Percentiles rank a stretch among this genome's conserved stretches.
phyloP scores from a whole-genome alignment of 139 green algal genomes.

The Volvox africanus region DNA sequence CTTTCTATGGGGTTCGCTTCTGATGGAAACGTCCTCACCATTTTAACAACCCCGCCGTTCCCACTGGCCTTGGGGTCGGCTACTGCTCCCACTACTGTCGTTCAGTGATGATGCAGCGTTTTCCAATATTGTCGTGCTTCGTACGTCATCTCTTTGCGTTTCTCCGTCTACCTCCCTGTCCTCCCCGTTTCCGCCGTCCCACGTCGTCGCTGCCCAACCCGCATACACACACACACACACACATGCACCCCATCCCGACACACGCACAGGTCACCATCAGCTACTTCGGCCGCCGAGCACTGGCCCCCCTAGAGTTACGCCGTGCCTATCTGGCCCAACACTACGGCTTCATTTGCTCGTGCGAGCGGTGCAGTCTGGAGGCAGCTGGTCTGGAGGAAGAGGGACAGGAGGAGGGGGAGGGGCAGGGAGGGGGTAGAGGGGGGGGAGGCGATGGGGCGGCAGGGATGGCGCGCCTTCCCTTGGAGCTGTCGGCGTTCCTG shows the following conservation, averaged over 20 bases:
- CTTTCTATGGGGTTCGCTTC: too few relatives aligned
- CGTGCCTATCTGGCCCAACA: conserved; percentile 20
- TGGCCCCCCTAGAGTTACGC: background rate
- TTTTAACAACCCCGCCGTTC: too few relatives aligned
- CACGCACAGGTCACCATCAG: conserved; percentile 14
- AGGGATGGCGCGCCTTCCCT: background rate
- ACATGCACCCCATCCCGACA: background rate
- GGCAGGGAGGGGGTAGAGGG: background rate
- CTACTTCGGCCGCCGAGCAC: conserved; percentile 13
- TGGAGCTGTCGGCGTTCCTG: conserved; percentile 22
- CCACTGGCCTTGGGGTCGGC: too few relatives aligned
- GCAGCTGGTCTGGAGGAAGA: background rate
- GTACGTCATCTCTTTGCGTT: too few relatives aligned
- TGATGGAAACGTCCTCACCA: too few relatives aligned
- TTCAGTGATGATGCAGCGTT: too few relatives aligned
- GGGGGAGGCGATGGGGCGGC: background rate
- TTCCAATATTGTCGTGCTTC: too few relatives aligned
- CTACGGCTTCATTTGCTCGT: conserved; percentile 33
- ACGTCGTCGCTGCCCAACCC: too few relatives aligned
- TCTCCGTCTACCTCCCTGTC: too few relatives aligned
- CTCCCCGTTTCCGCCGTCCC: too few relatives aligned
- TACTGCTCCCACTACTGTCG: too few relatives aligned
- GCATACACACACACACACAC: background rate
- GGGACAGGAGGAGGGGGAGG: background rate
- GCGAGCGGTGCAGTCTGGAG: conserved; percentile 20